Base-by-base conservation (phyloP, 2,329 filamentous ascomycete genomes). In the Fonsecaea nubica region DNA sequence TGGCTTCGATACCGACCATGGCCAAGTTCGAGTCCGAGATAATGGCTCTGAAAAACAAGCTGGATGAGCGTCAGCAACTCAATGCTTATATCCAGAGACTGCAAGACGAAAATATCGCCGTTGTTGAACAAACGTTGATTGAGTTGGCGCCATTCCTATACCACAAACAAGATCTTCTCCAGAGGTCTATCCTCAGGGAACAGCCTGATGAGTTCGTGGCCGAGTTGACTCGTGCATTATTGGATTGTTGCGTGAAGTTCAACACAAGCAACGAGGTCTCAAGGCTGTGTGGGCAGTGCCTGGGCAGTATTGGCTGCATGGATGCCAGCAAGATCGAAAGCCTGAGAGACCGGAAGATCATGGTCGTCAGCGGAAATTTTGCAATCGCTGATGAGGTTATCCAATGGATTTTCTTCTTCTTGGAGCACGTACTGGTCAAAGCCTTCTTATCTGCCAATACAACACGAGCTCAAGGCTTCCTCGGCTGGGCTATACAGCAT, bases 401-500 rank as follows among this genome's bases (percentile, higher is more conserved):
- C 15, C 89, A 95, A 68, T 99, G 98, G 77, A 87, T 92, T 7
- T 83, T 95, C 48, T 93, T 93, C 73, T 84, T 97, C 55, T 83
- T 99, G 15, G 90, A 97, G 74, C 86, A 96, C 75, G 90, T 97
- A 7, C 82, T 99, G 10, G 92, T 98, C 32, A 93, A 93, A 67
- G 90, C 93, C 0, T 99, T 99, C 75, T 82, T 96, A 52, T 96
- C 94, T 0, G 91, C 92, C 1, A 95, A 91, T 0, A 96, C 97
- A 76, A 91, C 93, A 1, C 89, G 88, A 70, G 85, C 93, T 5
- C 95, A 98, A 77, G 93, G 93, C 0, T 97, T 96, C 75, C 84
- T 99, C 18, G 94, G 94, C 1, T 99, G 91, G 78, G 92, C 90
- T 1, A 97, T 99, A 89, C 95, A 99, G 77, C 90, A 96, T 73